Evolutionary conservation across 2,329 filamentous ascomycete species (phyloP).

Genomic region (Botryotinia narcissicola): DNA sequence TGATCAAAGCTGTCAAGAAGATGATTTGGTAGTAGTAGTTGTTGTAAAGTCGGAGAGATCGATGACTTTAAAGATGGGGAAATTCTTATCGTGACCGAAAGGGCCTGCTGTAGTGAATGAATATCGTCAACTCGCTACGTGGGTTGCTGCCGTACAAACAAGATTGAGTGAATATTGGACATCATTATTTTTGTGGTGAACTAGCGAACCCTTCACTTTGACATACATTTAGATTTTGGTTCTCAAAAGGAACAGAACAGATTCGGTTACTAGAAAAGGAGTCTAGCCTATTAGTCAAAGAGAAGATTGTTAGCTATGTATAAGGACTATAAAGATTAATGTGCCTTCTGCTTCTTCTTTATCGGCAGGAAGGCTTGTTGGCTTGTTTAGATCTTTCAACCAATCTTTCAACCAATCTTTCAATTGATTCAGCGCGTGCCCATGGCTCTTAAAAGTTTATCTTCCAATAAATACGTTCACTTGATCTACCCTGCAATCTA

Average conservation of each 20-base stretch:
- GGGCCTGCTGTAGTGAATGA: neutral
- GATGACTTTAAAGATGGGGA: neutral
- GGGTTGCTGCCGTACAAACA: neutral
- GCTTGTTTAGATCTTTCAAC: neutral
- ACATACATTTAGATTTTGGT: neutral
- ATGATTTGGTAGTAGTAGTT: neutral
- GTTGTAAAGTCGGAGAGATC: neutral
- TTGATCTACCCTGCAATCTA: accelerated
- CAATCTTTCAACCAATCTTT: neutral
- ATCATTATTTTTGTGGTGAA: neutral
- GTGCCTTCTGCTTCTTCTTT: neutral
- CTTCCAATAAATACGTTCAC: neutral
- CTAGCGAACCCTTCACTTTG: neutral
- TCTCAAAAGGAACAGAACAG: neutral
- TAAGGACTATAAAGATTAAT: neutral
- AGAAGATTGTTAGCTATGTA: neutral
- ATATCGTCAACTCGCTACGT: neutral
- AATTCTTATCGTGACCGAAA: neutral
- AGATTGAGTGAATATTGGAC: neutral
- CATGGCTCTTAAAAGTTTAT: neutral
- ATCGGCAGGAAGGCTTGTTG: neutral
- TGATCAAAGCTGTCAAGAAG: neutral
- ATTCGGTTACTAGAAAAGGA: neutral
- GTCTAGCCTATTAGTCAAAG: neutral
- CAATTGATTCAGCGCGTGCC: neutral